Evolutionary conservation across 2,329 filamentous ascomycete species (phyloP), one percentile per base, ranked within the genome.

Genomic region (Diplocarpon rosae): DNA sequence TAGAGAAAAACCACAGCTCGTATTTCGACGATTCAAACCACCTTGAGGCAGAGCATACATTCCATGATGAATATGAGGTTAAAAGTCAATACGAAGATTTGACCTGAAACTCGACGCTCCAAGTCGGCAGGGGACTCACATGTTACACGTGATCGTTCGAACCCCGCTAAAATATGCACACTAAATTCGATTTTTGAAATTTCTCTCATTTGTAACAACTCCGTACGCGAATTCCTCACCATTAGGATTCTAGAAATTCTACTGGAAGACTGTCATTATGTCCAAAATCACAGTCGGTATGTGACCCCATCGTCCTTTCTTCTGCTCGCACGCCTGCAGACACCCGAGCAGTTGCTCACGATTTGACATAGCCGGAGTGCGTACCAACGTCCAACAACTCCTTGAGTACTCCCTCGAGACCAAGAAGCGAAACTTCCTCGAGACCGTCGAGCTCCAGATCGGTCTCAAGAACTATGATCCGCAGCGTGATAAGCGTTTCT

Each of bases 401-500:
- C 84, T 98, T 64, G 83, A 94, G 66, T 96, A 96, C 83, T 94
- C 85, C 67, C 76, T 76, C 64, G 80, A 94, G 71, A 86, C 85
- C 70, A 95, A 95, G 84, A 95, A 95, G 85, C 78, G 88, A 63
- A 95, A 95, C 80, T 95, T 95, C 76, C 78, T 93, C 68, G 87
- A 92, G 77, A 90, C 85, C 66, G 86, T 95, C 69, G 83, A 88
- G 71, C 83, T 85, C 61, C 79, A 87, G 71, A 92, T 93, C 76
- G 86, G 86, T 69, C 81, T 94, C 68, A 93, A 94, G 85, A 94
- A 94, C 83, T 95, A 95, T 76, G 85, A 98, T 69, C 90, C 92
- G 66, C 77, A 96, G 83, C 90, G 92, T 87, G 92, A 98, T 78
- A 98, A 98, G 90, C 90, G 90, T 95, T 98, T 98, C 90, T 94